A percentile compares a stretch with the other conserved stretches of the same genome.
Conservation (phyloP, 2,329 filamentous ascomycete species). For the Hortaea sp. region DNA sequence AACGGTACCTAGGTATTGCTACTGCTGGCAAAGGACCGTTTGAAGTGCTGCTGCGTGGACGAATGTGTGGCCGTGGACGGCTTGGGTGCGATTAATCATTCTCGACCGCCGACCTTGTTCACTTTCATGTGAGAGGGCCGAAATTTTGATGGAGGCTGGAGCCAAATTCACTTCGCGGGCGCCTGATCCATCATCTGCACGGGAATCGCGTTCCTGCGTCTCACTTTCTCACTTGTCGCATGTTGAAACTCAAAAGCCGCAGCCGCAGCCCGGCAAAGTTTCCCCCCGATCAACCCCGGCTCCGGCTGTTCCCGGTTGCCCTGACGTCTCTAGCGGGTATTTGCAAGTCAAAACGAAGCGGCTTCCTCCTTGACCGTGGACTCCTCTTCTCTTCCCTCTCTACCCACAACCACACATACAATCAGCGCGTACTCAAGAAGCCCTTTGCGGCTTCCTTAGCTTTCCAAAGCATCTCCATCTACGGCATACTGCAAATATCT, state of each 20-base stretch:
- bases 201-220: too few relatives aligned
- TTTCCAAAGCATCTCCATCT: constrained; percentile 14
- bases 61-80: too few relatives aligned
- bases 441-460: constrained; percentile 6
- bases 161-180: too few relatives aligned
- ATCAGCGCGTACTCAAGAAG: constrained; percentile 7
- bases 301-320: background rate
- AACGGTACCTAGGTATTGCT: background rate
- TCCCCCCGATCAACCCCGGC: background rate
- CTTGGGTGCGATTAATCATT: too few relatives aligned
- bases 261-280: background rate
- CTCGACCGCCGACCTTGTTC: background rate
- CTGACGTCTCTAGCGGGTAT: background rate
- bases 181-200: too few relatives aligned
- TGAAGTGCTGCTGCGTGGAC: too few relatives aligned
- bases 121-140: background rate
- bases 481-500: constrained; percentile 28
- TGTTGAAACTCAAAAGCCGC: too few relatives aligned
- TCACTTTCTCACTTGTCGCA: too few relatives aligned
- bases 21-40: too few relatives aligned
- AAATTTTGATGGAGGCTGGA: background rate
- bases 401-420: constrained; percentile 15
- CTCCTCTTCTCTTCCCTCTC: constrained; percentile 8
- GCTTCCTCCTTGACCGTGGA: background rate
- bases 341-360: background rate